These are phyloP conservation scores for Grifola frondosa DNA, from an alignment of 1,284 basidiomycete genomes.

Conservation along the genomic window DNA sequence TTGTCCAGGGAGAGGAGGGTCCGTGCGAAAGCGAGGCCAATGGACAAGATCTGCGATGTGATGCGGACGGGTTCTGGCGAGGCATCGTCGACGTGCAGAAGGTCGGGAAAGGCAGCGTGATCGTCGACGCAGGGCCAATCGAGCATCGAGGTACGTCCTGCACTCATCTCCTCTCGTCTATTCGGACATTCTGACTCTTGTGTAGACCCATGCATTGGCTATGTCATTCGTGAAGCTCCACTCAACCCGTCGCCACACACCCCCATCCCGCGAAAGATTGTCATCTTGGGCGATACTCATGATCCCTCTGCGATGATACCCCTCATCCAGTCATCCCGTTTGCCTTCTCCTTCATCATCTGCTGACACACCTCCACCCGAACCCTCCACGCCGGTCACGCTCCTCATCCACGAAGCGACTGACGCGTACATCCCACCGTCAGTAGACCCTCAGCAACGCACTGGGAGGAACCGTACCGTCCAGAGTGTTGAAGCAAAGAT, in stretches of 20 bases:
- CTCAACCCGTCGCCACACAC: constrained; percentile 33
- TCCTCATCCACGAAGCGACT: constrained; percentile 83
- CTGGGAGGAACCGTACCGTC: constrained; percentile 40
- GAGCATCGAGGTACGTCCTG: constrained; percentile 67
- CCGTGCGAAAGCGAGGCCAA: constrained; percentile 68
- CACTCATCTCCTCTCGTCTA: constrained; percentile 1
- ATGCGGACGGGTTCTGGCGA: constrained; percentile 72
- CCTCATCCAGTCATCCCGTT: constrained; percentile 53
- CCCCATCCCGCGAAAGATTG: constrained; percentile 47
- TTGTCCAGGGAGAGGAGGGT: constrained; percentile 28
- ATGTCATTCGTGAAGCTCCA: constrained; percentile 68
- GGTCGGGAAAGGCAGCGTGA: constrained; percentile 41
- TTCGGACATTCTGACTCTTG: background rate
- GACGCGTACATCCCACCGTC: constrained; percentile 71
- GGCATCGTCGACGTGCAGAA: constrained; percentile 40
- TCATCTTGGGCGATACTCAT: constrained; percentile 63
- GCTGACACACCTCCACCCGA: constrained; percentile 3
- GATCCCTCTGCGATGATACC: constrained; percentile 60
- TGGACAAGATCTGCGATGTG: constrained; percentile 64
- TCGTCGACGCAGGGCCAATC: constrained; percentile 79
- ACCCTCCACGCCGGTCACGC: constrained; percentile 19
- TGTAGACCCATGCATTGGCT: constrained; percentile 82
- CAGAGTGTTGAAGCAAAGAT: constrained; percentile 58
- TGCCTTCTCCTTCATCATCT: constrained; percentile 34
- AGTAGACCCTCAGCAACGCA: constrained; percentile 45